A percentile compares a stretch with the other conserved stretches of the same genome.
phyloP scores from a whole-genome alignment of 78 protist genomes.

The Dictyostelium brefeldianum region DNA sequence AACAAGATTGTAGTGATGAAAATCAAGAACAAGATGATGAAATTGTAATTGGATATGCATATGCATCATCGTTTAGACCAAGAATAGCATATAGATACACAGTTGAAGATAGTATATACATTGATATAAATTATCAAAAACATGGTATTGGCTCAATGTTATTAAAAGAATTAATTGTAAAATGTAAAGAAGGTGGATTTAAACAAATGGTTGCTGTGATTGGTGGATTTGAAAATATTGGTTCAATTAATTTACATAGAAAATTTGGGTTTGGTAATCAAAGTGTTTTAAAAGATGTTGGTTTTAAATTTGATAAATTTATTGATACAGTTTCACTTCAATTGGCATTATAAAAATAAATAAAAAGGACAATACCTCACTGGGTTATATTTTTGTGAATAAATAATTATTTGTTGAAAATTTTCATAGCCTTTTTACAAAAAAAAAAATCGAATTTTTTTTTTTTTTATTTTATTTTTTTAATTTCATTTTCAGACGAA shows the following conservation, averaged over 20 bases:
- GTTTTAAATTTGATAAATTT: conserved; percentile 41
- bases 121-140: background rate
- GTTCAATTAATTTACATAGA: conserved; percentile 40
- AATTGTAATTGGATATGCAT: conserved; percentile 37
- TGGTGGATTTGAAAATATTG: conserved; percentile 30
- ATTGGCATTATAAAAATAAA: conserved; percentile 4
- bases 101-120: conserved; percentile 43
- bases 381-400: background rate
- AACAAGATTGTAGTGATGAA: background rate
- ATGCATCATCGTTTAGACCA: conserved; percentile 23
- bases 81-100: conserved; percentile 62
- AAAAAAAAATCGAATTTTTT: background rate
- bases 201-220: conserved; percentile 55
- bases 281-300: conserved; percentile 14
- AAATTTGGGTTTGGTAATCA: conserved; percentile 10
- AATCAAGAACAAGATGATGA: background rate
- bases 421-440: no score
- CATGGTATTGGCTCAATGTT: conserved; percentile 34
- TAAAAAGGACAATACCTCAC: background rate
- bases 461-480: background rate
- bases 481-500: background rate
- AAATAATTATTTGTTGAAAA: background rate
- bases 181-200: conserved; percentile 30
- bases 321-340: conserved; percentile 35
- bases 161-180: background rate